Evolutionary conservation across 2,329 filamentous ascomycete species (phyloP), one percentile per base, ranked within the genome.

Genomic region (Acephala macrosclerotiorum): DNA sequence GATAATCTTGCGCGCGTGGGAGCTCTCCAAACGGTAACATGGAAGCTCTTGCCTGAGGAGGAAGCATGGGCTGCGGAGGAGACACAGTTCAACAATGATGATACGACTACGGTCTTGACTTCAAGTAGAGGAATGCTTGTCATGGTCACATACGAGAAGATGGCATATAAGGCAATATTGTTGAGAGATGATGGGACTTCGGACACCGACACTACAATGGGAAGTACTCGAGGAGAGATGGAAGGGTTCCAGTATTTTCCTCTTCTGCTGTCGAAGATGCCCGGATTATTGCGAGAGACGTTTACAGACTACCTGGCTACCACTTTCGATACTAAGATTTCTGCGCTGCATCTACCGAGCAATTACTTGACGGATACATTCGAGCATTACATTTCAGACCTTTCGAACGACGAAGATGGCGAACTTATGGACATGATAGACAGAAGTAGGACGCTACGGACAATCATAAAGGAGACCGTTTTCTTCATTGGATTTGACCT

Each of bases 211-310:
- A 61, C 68, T 14, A 69, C 67, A 1, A 68, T 65, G 36, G 59
- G 68, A 9, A 66, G 60, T 4, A 49, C 49, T 22, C 60, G 51
- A 25, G 55, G 56, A 38, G 67, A 65, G 29, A 60, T 57, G 47
- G 51, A 66, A 58, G 73, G 69, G 16, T 83, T 82, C 71, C 77
- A 81, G 9, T 72, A 76, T 3, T 77, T 83, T 22, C 81, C 82
- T 0, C 72, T 84, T 11, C 70, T 83, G 20, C 72, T 83, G 36
- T 75, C 79, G 11, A 81, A 80, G 65, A 83, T 84, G 81, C 80
- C 82, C 0, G 76, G 73, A 1, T 72, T 79, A 0, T 66, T 83
- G 4, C 77, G 80, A 25, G 77, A 81, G 11, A 75, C 78, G 11
- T 80, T 83, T 59, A 70, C 80, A 12, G 75, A 79, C 40, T 83